Evolutionary conservation across 1,139 yeast species (phyloP), one percentile per base, ranked within the genome.

Genomic region (Candida neerlandica): DNA sequence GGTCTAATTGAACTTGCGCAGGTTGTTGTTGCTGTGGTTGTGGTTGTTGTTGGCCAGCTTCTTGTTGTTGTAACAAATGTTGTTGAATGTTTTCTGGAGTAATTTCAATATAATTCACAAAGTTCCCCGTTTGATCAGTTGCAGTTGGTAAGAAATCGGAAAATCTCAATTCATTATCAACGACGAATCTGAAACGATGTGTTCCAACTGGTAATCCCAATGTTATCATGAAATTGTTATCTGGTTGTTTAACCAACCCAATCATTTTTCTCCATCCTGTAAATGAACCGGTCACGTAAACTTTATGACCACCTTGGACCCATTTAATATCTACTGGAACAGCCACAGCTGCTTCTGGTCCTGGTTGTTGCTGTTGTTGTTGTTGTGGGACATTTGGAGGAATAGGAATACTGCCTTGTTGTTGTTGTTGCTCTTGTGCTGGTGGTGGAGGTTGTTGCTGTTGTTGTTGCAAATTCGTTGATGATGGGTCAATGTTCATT

Each of bases 241-340:
- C 80, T 11, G 73, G 66, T 47, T 80, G 83, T 55, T 79, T 81
- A 30, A 80, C 76, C 50, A 76, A 68, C 2, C 81, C 79, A 55
- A 76, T 75, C 81, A 76, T 76, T 55, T 76, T 76, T 51, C 80
- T 65, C 81, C 81, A 76, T 4, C 78, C 80, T 0, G 81, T 76
- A 55, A 76, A 76, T 4, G 79, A 73, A 1, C 81, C 81, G 10
- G 81, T 76, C 4, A 76, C 79, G 55, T 76, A 76, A 1, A 94
- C 98, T 61, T 89, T 89, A 47, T 82, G 82, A 53, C 98, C 98
- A 11, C 97, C 97, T 67, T 92, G 97, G 18, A 85, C 85, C 99
- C 99, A 94, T 58, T 83, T 84, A 48, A 94, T 86, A 51, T 87
- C 91, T 1, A 92, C 86, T 0, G 96, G 90, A 35, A 89, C 77